phyloP scores from a whole-genome alignment of 1,139 yeast species.

The Meyerozyma guilliermondii region DNA sequence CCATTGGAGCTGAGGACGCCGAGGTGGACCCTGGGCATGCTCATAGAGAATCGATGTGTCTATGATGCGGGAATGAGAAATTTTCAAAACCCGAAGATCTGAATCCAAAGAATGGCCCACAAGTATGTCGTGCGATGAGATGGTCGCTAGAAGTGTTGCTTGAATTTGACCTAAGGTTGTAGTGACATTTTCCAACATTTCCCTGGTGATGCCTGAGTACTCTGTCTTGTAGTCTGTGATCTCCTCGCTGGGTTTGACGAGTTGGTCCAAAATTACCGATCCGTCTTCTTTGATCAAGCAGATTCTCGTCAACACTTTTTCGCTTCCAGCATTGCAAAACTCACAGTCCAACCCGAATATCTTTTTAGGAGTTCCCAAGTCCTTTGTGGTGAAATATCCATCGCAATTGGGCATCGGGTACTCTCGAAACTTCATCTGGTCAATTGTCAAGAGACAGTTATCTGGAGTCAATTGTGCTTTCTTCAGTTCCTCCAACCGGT shows the following conservation, averaged over 20 bases:
- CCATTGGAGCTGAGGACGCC: conserved; percentile 71
- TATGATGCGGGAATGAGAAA: conserved; percentile 61
- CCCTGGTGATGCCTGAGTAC: conserved; percentile 84
- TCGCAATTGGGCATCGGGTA: conserved; percentile 40
- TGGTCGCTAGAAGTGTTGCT: conserved; percentile 35
- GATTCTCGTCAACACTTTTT: conserved; percentile 70
- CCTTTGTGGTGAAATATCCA: conserved; percentile 32
- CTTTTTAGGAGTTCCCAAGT: conserved; percentile 50
- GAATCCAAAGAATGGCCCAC: conserved; percentile 74
- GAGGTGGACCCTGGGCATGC: conserved; percentile 75
- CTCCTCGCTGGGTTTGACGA: conserved; percentile 69
- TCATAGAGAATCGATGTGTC: conserved; percentile 66
- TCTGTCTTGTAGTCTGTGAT: conserved; percentile 77
- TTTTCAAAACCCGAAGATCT: conserved; percentile 55
- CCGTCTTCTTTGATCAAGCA: conserved; percentile 65
- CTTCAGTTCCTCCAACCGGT: conserved; percentile 26
- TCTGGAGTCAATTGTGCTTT: conserved; percentile 40
- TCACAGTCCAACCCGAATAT: conserved; percentile 90
- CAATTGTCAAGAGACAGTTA: conserved; percentile 47
- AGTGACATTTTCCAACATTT: conserved; percentile 53
- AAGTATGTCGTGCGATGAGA: conserved; percentile 51
- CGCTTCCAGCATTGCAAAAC: conserved; percentile 66
- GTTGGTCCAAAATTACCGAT: conserved; percentile 58
- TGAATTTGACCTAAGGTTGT: conserved; percentile 70
- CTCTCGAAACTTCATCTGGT: conserved; percentile 40